phyloP scores from a whole-genome alignment of 306 rosid species.

The Morella rubra region DNA sequence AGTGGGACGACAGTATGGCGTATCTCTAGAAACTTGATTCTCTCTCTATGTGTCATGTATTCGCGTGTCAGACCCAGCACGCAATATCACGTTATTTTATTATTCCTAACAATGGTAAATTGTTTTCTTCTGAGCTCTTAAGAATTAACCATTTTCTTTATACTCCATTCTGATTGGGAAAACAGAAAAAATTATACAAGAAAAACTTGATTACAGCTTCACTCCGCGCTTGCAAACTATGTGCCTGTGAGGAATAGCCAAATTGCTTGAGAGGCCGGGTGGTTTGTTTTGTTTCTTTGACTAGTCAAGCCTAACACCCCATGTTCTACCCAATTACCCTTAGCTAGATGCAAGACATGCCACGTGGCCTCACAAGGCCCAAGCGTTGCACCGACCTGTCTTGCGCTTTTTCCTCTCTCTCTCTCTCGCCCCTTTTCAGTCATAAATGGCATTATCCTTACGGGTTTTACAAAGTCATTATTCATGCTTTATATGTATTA shows the following conservation, averaged over 20 bases:
- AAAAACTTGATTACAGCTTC: no score
- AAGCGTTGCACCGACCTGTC: not conserved
- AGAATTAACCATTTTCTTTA: not conserved
- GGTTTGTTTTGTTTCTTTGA: constrained; percentile 19
- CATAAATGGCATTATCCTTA: no score
- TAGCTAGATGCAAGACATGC: not conserved
- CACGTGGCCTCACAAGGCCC: not conserved
- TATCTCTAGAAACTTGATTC: constrained; percentile 7
- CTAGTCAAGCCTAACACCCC: constrained; percentile 27
- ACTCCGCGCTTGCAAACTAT: no score
- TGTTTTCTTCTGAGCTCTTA: not conserved
- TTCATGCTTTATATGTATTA: no score
- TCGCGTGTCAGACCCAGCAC: not conserved
- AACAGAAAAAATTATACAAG: no score
- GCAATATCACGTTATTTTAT: constrained; percentile 11
- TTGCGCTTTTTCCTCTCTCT: no score
- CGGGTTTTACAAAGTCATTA: no score
- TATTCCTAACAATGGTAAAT: not conserved
- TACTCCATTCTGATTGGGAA: no score
- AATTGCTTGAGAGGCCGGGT: constrained; percentile 1
- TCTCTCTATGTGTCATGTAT: not conserved
- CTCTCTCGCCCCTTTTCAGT: no score
- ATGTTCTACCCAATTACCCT: constrained; percentile 1
- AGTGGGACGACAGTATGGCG: not conserved
- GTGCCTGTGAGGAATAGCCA: constrained; percentile 1